Evolutionary conservation across 148 eudicot genomes (phyloP), one percentile per base, ranked within the genome.

Genomic region (Euryodendron excelsum): DNA sequence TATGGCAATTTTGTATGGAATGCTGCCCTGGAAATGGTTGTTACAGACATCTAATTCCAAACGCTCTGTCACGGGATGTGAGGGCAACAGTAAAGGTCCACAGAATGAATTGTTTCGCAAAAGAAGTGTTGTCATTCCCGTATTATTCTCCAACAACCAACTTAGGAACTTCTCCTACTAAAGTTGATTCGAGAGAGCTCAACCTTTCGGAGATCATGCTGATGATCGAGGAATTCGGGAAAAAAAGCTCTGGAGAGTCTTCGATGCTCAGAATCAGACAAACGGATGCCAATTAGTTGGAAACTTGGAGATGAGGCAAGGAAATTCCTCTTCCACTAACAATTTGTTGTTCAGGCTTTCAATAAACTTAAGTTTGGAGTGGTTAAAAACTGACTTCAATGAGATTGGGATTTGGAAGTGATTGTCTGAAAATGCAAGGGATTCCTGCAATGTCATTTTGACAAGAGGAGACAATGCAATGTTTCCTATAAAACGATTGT

Each of bases 81-180:
- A 45, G 10, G 60, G 74, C 3, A 78, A 28, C 12, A 5, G 27
- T 11, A 78, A 15, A 17, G 61, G 52, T n/a, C 79, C 79, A 7
- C 45, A 28, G 0, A 80, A 75, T 33, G 61, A 36, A 58, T 69
- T 78, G 5, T 28, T 11, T 4, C 18, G 3, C 4, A 78, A 20
- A n/a, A 6, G 7, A 23, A 78, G 53, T 55, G 7, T 0, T 55
- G 17, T 18, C 7, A 68, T 13, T 23, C 47, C 36, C 6, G 74
- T 67, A 27, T 68, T 78, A 48, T 69, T 78, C 12, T 33, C n/a
- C 41, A 78, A 25, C 34, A 69, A 36, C 74, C 83, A 80, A 47
- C 30, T 31, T 45, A 79, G 83, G 44, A 80, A 56, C 14, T 31
- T 30, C 14, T 62, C 75, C n/a, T n/a, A n/a, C n/a, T n/a, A n/a